Evolutionary conservation across 2,329 filamentous ascomycete species (phyloP).

Genomic region (Alternaria ventricosa): DNA sequence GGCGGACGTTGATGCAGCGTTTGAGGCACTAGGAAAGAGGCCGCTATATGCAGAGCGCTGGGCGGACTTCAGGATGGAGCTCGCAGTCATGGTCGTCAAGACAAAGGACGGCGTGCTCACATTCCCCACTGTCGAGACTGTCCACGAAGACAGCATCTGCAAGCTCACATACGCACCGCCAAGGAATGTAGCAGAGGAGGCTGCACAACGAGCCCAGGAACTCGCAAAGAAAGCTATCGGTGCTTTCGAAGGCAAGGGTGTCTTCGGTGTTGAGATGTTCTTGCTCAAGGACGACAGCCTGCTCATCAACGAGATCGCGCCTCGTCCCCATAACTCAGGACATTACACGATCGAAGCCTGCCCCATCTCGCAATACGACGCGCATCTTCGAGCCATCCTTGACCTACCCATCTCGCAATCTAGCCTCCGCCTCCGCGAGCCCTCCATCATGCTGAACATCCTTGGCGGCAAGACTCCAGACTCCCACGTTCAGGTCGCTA

Average conservation of each 20-base stretch:
- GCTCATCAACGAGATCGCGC: constrained; percentile 86
- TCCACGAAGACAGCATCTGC: constrained; percentile 95
- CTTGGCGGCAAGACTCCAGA: constrained; percentile 63
- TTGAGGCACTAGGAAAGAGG: constrained; percentile 69
- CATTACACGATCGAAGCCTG: constrained; percentile 96
- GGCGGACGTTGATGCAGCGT: constrained; percentile 68
- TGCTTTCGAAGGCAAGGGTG: constrained; percentile 84
- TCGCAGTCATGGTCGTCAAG: constrained; percentile 94
- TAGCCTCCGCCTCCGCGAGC: constrained; percentile 64
- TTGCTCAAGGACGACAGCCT: constrained; percentile 73
- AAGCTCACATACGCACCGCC: constrained; percentile 90
- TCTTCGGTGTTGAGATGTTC: constrained; percentile 98
- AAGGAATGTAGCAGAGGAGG: constrained; percentile 67
- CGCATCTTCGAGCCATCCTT: constrained; percentile 85
- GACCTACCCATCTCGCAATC: constrained; percentile 63
- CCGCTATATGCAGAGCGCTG: constrained; percentile 90
- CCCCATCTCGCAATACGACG: constrained; percentile 87
- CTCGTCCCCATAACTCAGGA: constrained; percentile 86
- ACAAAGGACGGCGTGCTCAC: constrained; percentile 77
- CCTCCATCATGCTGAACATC: constrained; percentile 67
- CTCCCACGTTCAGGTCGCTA: constrained; percentile 67
- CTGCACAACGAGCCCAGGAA: constrained; percentile 71
- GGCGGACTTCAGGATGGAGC: constrained; percentile 82
- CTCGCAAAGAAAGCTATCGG: constrained; percentile 80
- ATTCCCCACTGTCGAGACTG: constrained; percentile 90